These are phyloP conservation scores for Eucalyptus erythrocorys DNA, from an alignment of 345 rosid genomes.

Conservation along the genomic window DNA sequence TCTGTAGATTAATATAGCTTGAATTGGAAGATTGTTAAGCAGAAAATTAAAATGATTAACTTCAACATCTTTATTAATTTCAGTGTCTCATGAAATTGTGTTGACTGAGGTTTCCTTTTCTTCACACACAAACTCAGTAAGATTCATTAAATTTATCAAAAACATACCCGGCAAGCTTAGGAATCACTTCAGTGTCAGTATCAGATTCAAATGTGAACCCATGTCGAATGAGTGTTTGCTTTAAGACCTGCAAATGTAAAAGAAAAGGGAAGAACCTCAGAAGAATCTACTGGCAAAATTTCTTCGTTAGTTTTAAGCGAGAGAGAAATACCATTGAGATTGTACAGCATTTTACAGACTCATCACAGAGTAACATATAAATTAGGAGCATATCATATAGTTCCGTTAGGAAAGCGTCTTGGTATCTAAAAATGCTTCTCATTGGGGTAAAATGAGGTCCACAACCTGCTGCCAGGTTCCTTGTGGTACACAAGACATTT, in stretches of 20 bases:
- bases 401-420: not conserved
- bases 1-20: not conserved
- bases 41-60: not conserved
- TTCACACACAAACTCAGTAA: not conserved
- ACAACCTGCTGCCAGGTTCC: not conserved
- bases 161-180: constrained; percentile 86
- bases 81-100: not conserved
- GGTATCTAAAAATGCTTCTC: not conserved
- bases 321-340: not conserved
- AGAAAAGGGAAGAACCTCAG: not conserved
- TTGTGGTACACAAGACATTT: not conserved
- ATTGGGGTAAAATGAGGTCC: not conserved
- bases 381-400: not conserved
- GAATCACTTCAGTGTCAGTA: constrained; percentile 94
- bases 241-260: constrained; percentile 45
- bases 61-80: not conserved
- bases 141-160: constrained; percentile 75
- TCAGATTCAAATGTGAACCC: constrained; percentile 90
- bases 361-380: not conserved
- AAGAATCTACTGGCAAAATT: not conserved
- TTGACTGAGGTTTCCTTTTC: not conserved
- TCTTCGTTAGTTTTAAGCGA: not conserved
- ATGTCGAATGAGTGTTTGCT: constrained; percentile 66
- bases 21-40: not conserved
- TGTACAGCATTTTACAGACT: not conserved